Evolutionary conservation across 331 rosid species (phyloP).

Genomic region (Cydonia oblonga): DNA sequence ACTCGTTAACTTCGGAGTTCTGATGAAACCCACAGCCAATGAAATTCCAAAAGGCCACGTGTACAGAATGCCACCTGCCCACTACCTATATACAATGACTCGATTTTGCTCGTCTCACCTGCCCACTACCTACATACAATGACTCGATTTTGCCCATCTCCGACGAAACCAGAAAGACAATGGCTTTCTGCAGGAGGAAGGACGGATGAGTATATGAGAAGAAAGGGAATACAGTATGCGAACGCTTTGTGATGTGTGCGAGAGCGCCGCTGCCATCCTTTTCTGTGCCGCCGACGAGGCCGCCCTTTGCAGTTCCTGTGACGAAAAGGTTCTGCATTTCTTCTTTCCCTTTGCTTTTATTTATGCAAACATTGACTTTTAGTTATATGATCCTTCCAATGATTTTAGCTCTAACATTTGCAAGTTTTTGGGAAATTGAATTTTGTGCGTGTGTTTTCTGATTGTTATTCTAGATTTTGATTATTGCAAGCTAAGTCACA

Average conservation of each 20-base stretch:
- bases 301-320: conserved; percentile 43
- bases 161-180: background rate
- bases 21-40: too few relatives aligned
- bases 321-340: conserved; percentile 24
- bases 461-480: background rate
- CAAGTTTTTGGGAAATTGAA: background rate
- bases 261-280: conserved; percentile 41
- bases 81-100: background rate
- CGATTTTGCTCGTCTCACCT: too few relatives aligned
- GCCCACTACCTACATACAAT: background rate
- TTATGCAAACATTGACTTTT: background rate
- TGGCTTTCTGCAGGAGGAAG: background rate
- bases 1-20: too few relatives aligned
- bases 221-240: conserved; percentile 25
- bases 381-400: background rate
- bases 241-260: conserved; percentile 44
- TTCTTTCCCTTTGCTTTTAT: background rate
- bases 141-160: background rate
- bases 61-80: background rate
- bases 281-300: conserved; percentile 58
- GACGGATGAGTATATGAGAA: conserved; percentile 10
- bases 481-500: background rate
- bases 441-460: background rate
- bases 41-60: too few relatives aligned
- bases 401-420: background rate